A percentile compares a stretch with the other conserved stretches of the same genome.
These are phyloP conservation scores for Adansonia gregorii DNA, from an alignment of 441 rosid species.

Conservation along the genomic window DNA sequence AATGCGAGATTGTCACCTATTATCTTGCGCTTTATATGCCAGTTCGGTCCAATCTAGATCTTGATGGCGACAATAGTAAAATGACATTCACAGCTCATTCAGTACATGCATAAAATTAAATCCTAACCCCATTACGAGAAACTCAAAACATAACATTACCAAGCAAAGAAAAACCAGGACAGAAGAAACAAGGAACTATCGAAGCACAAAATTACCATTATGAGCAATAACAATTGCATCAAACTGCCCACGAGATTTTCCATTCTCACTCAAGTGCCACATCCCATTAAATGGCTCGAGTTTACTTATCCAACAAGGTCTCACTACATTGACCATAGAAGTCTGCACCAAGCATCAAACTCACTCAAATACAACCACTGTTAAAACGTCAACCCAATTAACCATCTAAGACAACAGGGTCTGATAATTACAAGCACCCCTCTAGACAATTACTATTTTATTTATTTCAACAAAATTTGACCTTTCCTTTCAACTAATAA, in stretches of 20 bases:
- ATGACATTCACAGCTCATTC: neutral
- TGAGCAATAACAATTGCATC: slow-evolving; percentile 91
- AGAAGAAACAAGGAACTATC: neutral
- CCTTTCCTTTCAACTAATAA: neutral
- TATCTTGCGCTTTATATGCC: neutral
- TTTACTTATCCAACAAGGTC: slow-evolving; percentile 95
- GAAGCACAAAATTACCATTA: slow-evolving; percentile 60
- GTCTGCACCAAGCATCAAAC: slow-evolving; percentile 52
- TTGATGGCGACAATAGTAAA: neutral
- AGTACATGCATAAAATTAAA: neutral
- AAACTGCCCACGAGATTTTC: slow-evolving; percentile 72
- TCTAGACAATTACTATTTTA: neutral
- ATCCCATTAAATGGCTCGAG: slow-evolving; percentile 78
- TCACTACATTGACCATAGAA: slow-evolving; percentile 61
- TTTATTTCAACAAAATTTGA: neutral
- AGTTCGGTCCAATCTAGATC: neutral
- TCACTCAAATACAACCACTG: slow-evolving; percentile 25
- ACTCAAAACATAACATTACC: neutral
- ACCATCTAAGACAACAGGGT: neutral
- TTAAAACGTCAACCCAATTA: slow-evolving; percentile 9
- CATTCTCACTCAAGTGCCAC: slow-evolving; percentile 95
- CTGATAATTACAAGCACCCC: neutral
- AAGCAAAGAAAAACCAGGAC: neutral
- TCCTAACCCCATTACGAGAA: neutral
- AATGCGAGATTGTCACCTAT: neutral